Percentiles rank a stretch among this genome's conserved stretches.
Evolutionary conservation across 2,329 filamentous ascomycete genomes (phyloP).

Genomic region (Teratosphaeria destructans): DNA sequence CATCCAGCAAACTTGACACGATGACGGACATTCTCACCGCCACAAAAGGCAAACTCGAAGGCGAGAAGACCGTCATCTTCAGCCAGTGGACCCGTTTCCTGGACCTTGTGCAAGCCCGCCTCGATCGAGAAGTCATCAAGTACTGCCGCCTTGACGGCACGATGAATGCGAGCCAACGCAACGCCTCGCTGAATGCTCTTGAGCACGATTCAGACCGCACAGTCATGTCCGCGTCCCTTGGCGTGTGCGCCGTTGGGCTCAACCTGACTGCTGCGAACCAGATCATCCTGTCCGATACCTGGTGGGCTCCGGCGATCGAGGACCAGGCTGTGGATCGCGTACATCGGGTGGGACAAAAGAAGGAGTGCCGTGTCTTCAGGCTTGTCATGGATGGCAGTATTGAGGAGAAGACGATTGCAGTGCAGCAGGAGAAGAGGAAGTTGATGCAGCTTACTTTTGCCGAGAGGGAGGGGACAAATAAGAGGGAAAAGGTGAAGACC

Average conservation of each 20-base stretch:
- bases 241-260: conserved; percentile 74
- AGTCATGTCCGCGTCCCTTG: conserved; percentile 71
- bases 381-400: conserved; percentile 71
- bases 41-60: conserved; percentile 47
- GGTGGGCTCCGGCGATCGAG: conserved; percentile 87
- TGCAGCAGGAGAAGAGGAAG: conserved; percentile 69
- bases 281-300: conserved; percentile 72
- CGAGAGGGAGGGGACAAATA: conserved; percentile 46
- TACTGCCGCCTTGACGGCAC: conserved; percentile 70
- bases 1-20: conserved; percentile 74
- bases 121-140: conserved; percentile 49
- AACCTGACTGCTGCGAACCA: conserved; percentile 81
- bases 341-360: conserved; percentile 72
- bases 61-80: conserved; percentile 63
- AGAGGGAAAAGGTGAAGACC: conserved; percentile 39
- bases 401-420: conserved; percentile 68
- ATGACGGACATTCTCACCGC: conserved; percentile 65
- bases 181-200: conserved; percentile 57
- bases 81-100: conserved; percentile 70
- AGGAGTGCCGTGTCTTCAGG: conserved; percentile 68
- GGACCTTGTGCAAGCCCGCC: conserved; percentile 58
- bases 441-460: conserved; percentile 70
- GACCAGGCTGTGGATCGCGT: conserved; percentile 86
- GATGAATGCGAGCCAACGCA: conserved; percentile 62
- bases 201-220: conserved; percentile 57